A percentile compares a stretch with the other conserved stretches of the same genome.
phyloP scores from a whole-genome alignment of 163 green algal species.

The Trebouxia gelatinosa region DNA sequence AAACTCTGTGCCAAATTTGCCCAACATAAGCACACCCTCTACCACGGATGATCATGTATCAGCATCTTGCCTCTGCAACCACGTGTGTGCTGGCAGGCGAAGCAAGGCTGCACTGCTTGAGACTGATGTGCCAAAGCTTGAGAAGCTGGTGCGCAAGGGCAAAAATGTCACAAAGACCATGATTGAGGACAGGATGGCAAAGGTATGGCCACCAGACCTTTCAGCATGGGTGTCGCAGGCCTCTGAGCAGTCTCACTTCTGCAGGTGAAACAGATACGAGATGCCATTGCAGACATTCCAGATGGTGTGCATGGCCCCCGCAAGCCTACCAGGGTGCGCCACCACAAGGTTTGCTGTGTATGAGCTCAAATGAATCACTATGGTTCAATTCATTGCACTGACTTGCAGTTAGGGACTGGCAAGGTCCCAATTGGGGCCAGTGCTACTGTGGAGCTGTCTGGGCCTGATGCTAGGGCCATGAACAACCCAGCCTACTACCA shows the following conservation, averaged over 20 bases:
- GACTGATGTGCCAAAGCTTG: constrained; percentile 49
- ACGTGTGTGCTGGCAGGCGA: constrained; percentile 22
- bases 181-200: constrained; percentile 37
- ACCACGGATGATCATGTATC: background rate
- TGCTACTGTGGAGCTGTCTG: constrained; percentile 6
- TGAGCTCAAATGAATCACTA: background rate
- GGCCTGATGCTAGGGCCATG: constrained; percentile 12
- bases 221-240: too few species aligned
- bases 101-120: constrained; percentile 52
- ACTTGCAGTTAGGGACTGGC: background rate
- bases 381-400: background rate
- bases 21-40: background rate
- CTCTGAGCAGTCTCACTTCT: background rate
- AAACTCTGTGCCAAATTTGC: background rate
- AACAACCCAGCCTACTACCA: constrained; percentile 41
- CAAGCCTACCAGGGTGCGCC: constrained; percentile 36
- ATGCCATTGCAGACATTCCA: constrained; percentile 45
- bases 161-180: constrained; percentile 50
- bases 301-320: constrained; percentile 42
- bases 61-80: too few species aligned
- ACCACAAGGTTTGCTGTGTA: background rate
- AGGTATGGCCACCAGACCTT: too few species aligned
- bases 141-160: constrained; percentile 50
- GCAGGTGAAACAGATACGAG: constrained; percentile 47
- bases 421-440: background rate